Percentiles rank a stretch among this genome's conserved stretches.
Evolutionary conservation across 306 rosid genomes (phyloP).

Genomic region (Chamaecrista fasciculata): DNA sequence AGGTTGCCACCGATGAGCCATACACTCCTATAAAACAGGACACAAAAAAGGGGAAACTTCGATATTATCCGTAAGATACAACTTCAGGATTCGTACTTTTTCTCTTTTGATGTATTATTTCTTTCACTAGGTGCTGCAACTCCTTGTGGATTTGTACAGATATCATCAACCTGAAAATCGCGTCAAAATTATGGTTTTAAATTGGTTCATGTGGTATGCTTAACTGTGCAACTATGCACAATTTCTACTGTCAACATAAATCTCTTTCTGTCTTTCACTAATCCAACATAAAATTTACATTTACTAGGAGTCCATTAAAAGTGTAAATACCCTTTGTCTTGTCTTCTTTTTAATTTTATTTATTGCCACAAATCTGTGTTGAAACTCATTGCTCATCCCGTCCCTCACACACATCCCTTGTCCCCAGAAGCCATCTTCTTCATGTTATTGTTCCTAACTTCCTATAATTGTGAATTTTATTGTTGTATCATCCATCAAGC

Average conservation of each 20-base stretch:
- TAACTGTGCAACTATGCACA: not conserved
- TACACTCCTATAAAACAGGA: slow-evolving; percentile 95
- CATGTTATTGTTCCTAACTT: slow-evolving; percentile 5
- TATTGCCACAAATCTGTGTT: slow-evolving; percentile 11
- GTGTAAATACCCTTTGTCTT: slow-evolving; percentile 6
- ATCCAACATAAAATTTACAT: slow-evolving; percentile 18
- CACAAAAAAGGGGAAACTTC: slow-evolving; percentile 82
- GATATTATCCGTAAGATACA: slow-evolving; percentile 89
- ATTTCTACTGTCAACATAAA: slow-evolving; percentile 3
- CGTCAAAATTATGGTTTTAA: not conserved
- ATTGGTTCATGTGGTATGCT: not conserved
- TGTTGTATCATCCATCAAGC: slow-evolving; percentile 6
- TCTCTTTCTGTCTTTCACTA: not conserved
- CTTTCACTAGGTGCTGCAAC: not conserved
- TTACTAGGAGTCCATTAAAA: not conserved
- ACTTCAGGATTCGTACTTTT: slow-evolving; percentile 15
- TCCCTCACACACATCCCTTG: not conserved
- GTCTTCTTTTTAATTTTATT: slow-evolving; percentile 14
- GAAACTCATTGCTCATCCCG: not conserved
- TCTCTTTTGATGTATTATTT: not conserved
- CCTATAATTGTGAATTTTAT: not conserved
- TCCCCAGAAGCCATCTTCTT: slow-evolving; percentile 19
- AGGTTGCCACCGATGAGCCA: slow-evolving; percentile 91
- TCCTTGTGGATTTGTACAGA: not conserved
- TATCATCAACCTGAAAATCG: not conserved